A percentile compares a stretch with the other conserved stretches of the same genome.
Evolutionary conservation across 1,284 basidiomycete species (phyloP).

Genomic region (Kalmanozyma brasiliensis): DNA sequence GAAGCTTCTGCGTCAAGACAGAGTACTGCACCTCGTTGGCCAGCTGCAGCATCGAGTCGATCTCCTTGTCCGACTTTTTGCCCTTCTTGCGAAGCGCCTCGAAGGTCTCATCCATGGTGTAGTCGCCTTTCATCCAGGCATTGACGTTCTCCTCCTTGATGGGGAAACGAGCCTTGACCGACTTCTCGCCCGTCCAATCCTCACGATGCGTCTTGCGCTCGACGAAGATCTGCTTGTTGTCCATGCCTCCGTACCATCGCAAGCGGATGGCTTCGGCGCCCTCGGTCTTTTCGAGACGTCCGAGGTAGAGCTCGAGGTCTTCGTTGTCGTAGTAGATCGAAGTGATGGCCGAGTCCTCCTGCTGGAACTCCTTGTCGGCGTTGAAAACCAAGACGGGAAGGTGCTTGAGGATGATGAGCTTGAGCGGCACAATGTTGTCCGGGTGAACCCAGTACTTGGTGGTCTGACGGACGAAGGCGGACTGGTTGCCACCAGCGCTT

Average conservation of each 20-base stretch:
- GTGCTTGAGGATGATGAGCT: slow-evolving; percentile 91
- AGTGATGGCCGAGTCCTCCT: slow-evolving; percentile 83
- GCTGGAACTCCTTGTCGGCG: slow-evolving; percentile 90
- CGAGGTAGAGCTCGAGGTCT: slow-evolving; percentile 95
- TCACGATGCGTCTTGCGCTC: slow-evolving; percentile 99
- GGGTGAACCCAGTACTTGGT: slow-evolving; percentile 94
- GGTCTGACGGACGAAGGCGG: slow-evolving; percentile 95
- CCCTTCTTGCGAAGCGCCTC: slow-evolving; percentile 87
- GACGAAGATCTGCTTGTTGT: slow-evolving; percentile 83
- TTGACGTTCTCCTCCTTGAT: slow-evolving; percentile 96
- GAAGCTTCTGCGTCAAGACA: slow-evolving; percentile 82
- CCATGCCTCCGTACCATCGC: slow-evolving; percentile 96
- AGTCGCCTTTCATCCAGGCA: slow-evolving; percentile 86
- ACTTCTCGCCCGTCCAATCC: slow-evolving; percentile 99
- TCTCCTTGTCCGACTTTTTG: slow-evolving; percentile 92
- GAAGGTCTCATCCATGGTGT: slow-evolving; percentile 94
- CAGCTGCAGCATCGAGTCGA: slow-evolving; percentile 93
- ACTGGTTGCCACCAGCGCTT: slow-evolving; percentile 91
- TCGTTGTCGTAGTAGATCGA: slow-evolving; percentile 95
- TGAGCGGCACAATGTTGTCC: slow-evolving; percentile 89
- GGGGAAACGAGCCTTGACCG: slow-evolving; percentile 96
- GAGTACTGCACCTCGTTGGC: slow-evolving; percentile 96
- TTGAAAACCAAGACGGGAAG: slow-evolving; percentile 84
- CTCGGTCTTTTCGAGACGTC: slow-evolving; percentile 96
- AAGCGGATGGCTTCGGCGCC: slow-evolving; percentile 96